Evolutionary conservation across 163 green algal species (phyloP), one percentile per base, ranked within the genome.

Genomic region (Coccomyxa subellipsoidea): DNA sequence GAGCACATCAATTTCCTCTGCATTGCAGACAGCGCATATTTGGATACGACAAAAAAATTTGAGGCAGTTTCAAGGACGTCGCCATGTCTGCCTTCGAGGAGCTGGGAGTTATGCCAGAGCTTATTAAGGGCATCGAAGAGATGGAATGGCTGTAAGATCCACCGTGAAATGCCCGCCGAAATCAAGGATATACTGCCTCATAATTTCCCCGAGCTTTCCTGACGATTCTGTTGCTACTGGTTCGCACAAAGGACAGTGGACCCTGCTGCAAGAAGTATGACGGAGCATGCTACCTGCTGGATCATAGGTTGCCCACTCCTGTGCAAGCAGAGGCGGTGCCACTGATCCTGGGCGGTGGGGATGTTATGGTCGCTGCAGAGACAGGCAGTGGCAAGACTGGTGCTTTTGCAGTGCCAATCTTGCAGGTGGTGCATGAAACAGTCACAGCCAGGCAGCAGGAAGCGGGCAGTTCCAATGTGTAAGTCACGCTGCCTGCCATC

Each of bases 351-450:
- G 92, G 90, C 0, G 94, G 94, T 10, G 93, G 93, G 36, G 94
- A 97, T 85, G 91, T 97, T 1, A 91, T 97, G 90, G 94, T 91
- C 34, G 92, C 92, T 12, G 94, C 94, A 23, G 93, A 98, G 84
- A 98, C 94, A 4, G 94, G 94, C 77, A 93, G 87, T 78, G 94
- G 94, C 79, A 98, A 98, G 87, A 98, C 94, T 7, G 93, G 88
- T 25, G 94, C 94, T 37, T 97, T 97, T 85, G 92, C 91, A 32
- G 85, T 97, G 54, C 94, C 94, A 0, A 81, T 96, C 12, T 81
- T 97, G 36, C 94, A 97, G 81, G 88, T 94, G 15, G 89, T 93
- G 34, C 89, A 96, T 77, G 91, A 94, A 78, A 86, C 85, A 10
- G 77, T 92, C 36, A 76, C 77, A 47, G 70, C n/a, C 29, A 73